These are phyloP conservation scores for Pistacia vera DNA, from an alignment of 345 rosid species.

Conservation along the genomic window DNA sequence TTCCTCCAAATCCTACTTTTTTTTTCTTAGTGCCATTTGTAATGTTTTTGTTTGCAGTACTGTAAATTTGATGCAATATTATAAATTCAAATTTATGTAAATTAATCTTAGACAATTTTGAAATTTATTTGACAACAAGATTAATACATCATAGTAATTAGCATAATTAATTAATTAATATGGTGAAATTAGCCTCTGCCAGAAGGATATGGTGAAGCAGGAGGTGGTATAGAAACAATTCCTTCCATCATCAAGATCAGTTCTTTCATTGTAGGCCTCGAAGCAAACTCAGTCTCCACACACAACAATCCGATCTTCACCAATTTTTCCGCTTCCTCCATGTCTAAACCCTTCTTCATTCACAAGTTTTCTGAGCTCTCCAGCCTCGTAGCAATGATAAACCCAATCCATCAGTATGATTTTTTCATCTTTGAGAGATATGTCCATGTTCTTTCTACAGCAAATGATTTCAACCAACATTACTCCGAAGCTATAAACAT, in stretches of 20 bases:
- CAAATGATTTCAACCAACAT: conserved; percentile 10
- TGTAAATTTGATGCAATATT: too few species aligned
- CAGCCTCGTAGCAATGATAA: conserved; percentile 4
- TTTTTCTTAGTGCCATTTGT: too few species aligned
- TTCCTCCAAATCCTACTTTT: too few species aligned
- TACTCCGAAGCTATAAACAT: conserved; percentile 7
- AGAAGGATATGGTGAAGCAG: too few species aligned
- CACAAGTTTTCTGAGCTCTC: neutral
- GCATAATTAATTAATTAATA: too few species aligned
- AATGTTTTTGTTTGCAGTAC: too few species aligned
- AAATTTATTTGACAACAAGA: too few species aligned
- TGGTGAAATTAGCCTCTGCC: too few species aligned
- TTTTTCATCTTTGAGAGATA: neutral
- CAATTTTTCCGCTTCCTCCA: conserved; percentile 1
- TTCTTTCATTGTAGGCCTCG: conserved; percentile 1
- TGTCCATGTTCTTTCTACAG: conserved; percentile 8
- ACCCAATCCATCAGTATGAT: neutral
- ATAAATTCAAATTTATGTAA: too few species aligned
- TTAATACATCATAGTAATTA: too few species aligned
- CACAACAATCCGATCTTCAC: neutral
- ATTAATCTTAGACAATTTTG: too few species aligned
- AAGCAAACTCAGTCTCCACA: neutral
- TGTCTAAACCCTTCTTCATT: neutral
- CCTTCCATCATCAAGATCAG: conserved; percentile 1
- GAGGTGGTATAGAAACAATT: neutral